A percentile compares a stretch with the other conserved stretches of the same genome.
phyloP scores from a whole-genome alignment of 208 protist genomes.

The Herpetomonas samuelpessoai region DNA sequence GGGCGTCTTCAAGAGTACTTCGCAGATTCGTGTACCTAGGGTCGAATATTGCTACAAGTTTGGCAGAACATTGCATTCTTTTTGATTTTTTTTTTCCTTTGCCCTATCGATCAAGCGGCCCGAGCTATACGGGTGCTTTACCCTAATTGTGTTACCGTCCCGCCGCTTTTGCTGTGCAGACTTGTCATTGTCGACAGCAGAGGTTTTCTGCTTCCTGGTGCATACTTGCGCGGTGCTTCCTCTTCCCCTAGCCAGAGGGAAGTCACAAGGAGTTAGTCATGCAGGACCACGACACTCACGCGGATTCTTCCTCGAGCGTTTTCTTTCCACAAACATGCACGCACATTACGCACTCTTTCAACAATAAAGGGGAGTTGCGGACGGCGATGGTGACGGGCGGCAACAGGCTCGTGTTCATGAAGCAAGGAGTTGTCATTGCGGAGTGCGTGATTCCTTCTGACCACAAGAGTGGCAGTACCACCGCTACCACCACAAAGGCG shows the following conservation, averaged over 20 bases:
- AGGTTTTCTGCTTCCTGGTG: no score
- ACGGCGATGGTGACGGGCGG: slow-evolving; percentile 64
- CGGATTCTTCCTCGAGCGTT: slow-evolving; percentile 16
- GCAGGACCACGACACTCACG: neutral
- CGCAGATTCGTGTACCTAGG: neutral
- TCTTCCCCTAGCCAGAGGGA: no score
- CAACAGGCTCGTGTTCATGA: slow-evolving; percentile 55
- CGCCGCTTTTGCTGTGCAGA: no score
- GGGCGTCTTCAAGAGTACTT: no score
- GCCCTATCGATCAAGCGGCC: neutral
- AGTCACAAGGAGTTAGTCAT: neutral
- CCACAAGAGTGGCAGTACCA: neutral
- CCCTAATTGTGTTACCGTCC: no score
- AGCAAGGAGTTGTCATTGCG: slow-evolving; percentile 34
- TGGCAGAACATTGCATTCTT: neutral
- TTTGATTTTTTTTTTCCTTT: neutral
- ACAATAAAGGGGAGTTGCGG: slow-evolving; percentile 43
- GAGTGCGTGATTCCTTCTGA: slow-evolving; percentile 27
- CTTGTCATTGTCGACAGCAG: no score
- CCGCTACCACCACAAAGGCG: neutral
- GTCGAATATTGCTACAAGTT: slow-evolving; percentile 3
- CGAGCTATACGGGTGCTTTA: no score
- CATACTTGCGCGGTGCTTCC: no score
- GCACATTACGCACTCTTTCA: slow-evolving; percentile 53
- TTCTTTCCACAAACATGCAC: slow-evolving; percentile 69